Conservation (phyloP, 169 alveolate species). For the Cryptosporidium bovis region DNA sequence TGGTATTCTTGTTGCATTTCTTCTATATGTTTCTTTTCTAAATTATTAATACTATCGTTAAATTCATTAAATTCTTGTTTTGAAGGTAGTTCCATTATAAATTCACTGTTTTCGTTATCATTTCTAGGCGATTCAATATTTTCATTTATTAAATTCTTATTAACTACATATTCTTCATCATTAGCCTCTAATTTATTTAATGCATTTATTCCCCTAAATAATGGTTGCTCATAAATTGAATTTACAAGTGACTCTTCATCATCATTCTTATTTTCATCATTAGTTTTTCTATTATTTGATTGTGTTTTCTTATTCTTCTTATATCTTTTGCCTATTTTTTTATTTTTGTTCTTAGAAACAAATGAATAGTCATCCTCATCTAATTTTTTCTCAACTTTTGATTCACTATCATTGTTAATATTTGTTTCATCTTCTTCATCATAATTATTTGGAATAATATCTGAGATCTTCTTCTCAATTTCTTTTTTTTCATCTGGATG, state of each 20-base stretch:
- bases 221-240: conserved; percentile 63
- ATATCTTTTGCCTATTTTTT: background rate
- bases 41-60: background rate
- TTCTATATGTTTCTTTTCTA: background rate
- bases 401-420: conserved; percentile 1
- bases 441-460: background rate
- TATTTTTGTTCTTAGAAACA: background rate
- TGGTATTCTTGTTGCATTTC: background rate
- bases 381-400: background rate
- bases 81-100: background rate
- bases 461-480: conserved; percentile 15
- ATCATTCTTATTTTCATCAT: background rate
- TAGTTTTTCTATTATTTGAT: background rate
- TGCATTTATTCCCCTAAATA: conserved; percentile 32
- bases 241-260: conserved; percentile 19
- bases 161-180: background rate
- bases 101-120: background rate
- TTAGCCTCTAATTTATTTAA: conserved; percentile 14
- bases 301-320: background rate
- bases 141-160: conserved; percentile 22
- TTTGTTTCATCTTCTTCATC: conserved; percentile 2
- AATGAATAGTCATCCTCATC: background rate
- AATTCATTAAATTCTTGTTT: conserved; percentile 33
- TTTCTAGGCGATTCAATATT: background rate
- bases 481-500: conserved; percentile 68